Evolutionary conservation across 768 basidiomycete species (phyloP).

Genomic region (Steccherinum ochraceum): DNA sequence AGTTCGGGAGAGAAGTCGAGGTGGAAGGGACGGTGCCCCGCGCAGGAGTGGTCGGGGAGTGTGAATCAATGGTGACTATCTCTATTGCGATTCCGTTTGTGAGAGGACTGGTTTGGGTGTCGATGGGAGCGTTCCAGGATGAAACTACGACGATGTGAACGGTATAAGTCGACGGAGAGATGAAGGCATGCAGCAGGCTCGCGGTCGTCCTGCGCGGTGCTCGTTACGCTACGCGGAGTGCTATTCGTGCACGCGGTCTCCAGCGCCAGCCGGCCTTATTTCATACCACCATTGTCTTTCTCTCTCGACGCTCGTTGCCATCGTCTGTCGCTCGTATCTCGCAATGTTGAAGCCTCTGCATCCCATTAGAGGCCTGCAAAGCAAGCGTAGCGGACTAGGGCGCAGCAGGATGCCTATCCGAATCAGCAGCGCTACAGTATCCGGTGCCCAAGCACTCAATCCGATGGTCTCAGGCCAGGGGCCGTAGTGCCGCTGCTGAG

Average conservation of each 20-base stretch:
- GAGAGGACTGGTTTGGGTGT: not conserved
- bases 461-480: not conserved
- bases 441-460: not conserved
- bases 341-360: too few relatives aligned
- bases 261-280: not conserved
- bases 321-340: too few relatives aligned
- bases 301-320: too few relatives aligned
- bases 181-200: not conserved
- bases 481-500: not conserved
- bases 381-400: not conserved
- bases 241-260: not conserved
- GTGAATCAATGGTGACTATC: constrained; percentile 63
- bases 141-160: not conserved
- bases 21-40: constrained; percentile 44
- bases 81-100: not conserved
- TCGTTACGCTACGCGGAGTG: not conserved
- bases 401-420: not conserved
- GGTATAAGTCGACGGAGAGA: not conserved
- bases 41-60: constrained; percentile 47
- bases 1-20: constrained; percentile 31
- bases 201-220: not conserved
- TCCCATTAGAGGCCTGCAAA: too few relatives aligned
- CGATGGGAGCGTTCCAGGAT: not conserved
- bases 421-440: too few relatives aligned
- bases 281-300: not conserved